Percentiles rank a stretch among this genome's conserved stretches.
Conservation (phyloP, 345 rosid species). For the Eutrema yunnanense region DNA sequence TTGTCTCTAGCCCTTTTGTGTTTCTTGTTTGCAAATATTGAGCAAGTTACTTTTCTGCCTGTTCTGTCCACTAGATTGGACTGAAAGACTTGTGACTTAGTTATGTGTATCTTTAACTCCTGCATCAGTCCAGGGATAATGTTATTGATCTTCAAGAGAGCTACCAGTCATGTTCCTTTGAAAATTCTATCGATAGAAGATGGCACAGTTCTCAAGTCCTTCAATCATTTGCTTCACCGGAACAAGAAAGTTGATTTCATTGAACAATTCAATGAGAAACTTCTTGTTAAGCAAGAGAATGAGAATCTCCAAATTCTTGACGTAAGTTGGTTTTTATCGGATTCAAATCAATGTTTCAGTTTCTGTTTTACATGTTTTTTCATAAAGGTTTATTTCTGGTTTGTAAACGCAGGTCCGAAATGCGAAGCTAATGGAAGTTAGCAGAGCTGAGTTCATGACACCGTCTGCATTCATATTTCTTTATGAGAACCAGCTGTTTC, state of each 20-base stretch:
- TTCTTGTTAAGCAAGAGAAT: slow-evolving; percentile 96
- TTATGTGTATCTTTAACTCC: background rate
- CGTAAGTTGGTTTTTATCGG: slow-evolving; percentile 39
- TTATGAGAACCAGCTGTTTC: slow-evolving; percentile 90
- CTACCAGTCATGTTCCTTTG: slow-evolving; percentile 69
- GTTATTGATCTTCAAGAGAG: slow-evolving; percentile 85
- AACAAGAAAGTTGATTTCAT: slow-evolving; percentile 98
- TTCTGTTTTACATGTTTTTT: background rate
- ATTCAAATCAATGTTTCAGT: background rate
- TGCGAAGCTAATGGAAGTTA: slow-evolving; percentile 77
- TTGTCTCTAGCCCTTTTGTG: background rate
- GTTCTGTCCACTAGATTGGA: background rate
- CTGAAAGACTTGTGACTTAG: background rate
- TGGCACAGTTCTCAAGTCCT: slow-evolving; percentile 90
- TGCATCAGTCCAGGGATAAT: slow-evolving; percentile 86
- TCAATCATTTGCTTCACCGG: slow-evolving; percentile 84
- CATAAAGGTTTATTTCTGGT: background rate
- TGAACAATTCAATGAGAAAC: slow-evolving; percentile 96
- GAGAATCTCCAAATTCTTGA: slow-evolving; percentile 98
- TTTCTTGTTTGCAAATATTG: slow-evolving; percentile 21
- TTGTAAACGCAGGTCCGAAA: slow-evolving; percentile 58
- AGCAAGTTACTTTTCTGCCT: slow-evolving; percentile 32
- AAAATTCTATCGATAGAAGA: slow-evolving; percentile 94
- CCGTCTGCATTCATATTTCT: slow-evolving; percentile 95
- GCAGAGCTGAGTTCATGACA: slow-evolving; percentile 74